Percentiles rank a stretch among this genome's conserved stretches.
phyloP scores from a whole-genome alignment of 192 early-diverging fungal genomes.

The Kappamyces sp. region DNA sequence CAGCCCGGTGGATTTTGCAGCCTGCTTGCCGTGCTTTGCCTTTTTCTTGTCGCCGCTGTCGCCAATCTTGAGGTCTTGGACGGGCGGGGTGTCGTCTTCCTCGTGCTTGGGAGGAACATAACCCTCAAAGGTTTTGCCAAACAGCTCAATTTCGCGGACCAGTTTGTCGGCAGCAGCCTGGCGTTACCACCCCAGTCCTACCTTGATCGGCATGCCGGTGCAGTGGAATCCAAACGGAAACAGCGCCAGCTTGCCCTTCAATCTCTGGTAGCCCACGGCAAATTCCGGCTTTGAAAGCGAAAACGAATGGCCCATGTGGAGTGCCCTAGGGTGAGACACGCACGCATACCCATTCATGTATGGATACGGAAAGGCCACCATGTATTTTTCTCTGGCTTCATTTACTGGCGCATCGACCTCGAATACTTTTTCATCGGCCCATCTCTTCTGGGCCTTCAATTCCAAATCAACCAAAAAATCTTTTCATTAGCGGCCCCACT shows the following conservation, averaged over 20 bases:
- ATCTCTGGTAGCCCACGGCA: constrained; percentile 85
- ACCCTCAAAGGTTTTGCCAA: constrained; percentile 68
- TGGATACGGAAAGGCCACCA: constrained; percentile 94
- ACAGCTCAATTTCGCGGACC: constrained; percentile 73
- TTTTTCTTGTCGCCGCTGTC: constrained; percentile 38
- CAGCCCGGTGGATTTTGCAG: constrained; percentile 73
- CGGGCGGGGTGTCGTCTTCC: constrained; percentile 26
- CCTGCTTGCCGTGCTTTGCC: constrained; percentile 70
- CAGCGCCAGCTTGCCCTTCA: constrained; percentile 86
- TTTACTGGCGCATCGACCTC: constrained; percentile 79
- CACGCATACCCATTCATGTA: constrained; percentile 81
- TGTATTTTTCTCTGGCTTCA: constrained; percentile 78
- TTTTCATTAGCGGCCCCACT: constrained; percentile 12
- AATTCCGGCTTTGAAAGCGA: constrained; percentile 95
- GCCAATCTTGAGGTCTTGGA: constrained; percentile 57
- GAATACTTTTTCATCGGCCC: constrained; percentile 72
- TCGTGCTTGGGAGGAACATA: constrained; percentile 25
- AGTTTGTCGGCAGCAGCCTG: constrained; percentile 86
- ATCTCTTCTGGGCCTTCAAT: constrained; percentile 64
- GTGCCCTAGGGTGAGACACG: constrained; percentile 25
- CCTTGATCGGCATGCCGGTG: constrained; percentile 99
- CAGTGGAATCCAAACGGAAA: constrained; percentile 98
- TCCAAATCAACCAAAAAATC: constrained; percentile 75
- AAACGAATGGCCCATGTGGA: constrained; percentile 97
- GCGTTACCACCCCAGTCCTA: constrained; percentile 24